These are phyloP conservation scores for Nicotiana rustica DNA, from an alignment of 305 asterid genomes.

Conservation along the genomic window DNA sequence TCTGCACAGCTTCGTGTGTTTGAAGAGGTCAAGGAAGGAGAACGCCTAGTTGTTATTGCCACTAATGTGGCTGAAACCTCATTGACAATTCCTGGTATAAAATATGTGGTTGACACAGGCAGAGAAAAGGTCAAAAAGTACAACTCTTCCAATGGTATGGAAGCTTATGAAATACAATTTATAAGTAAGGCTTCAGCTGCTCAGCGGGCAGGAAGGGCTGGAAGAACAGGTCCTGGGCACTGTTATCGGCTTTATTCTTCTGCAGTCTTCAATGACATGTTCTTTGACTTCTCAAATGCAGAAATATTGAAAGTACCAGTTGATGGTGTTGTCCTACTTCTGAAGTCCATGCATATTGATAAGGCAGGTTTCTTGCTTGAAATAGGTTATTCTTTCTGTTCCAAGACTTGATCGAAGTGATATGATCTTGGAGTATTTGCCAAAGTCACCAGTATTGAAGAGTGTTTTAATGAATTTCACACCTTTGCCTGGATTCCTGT, in stretches of 20 bases:
- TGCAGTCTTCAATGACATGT: constrained; percentile 70
- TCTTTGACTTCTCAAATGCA: constrained; percentile 72
- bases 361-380: constrained; percentile 54
- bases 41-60: constrained; percentile 85
- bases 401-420: neutral
- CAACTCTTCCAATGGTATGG: constrained; percentile 87
- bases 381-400: neutral
- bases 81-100: constrained; percentile 94
- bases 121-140: constrained; percentile 87
- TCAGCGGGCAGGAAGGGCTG: constrained; percentile 97
- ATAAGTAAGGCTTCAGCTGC: constrained; percentile 96
- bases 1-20: constrained; percentile 88
- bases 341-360: constrained; percentile 91
- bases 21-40: constrained; percentile 76
- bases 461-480: neutral
- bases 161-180: constrained; percentile 84
- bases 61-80: constrained; percentile 99
- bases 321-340: constrained; percentile 93
- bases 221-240: constrained; percentile 97
- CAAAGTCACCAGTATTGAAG: neutral
- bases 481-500: neutral
- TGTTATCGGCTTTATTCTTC: constrained; percentile 95
- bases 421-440: constrained; percentile 10
- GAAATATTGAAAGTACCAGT: constrained; percentile 90
- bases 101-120: constrained; percentile 94